Evolutionary conservation across 495 filamentous ascomycete species (phyloP), one percentile per base, ranked within the genome.

Genomic region (Penicillium robsamsonii): DNA sequence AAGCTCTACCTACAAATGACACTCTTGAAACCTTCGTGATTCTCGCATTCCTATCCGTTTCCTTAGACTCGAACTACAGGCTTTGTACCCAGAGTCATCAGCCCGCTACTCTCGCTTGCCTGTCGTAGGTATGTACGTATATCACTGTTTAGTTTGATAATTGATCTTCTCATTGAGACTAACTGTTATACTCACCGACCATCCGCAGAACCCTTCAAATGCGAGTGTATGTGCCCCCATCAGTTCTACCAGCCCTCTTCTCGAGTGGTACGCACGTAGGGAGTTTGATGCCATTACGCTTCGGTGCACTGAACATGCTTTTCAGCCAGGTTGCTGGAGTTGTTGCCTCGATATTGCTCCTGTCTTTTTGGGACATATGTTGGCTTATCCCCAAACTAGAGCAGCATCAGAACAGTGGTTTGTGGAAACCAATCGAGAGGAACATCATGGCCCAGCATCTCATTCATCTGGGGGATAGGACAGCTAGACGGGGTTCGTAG

Each of bases 181-280:
- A 27, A n/a, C n/a, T 29, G 43, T 13, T 24, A 46, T 2, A 46
- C 24, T 46, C 11, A 29, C 10, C 29, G 33, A 45, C 13, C 12
- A 10, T n/a, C 4, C 18, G 2, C 18, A 53, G 41, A 35, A 1
- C 12, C 11, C 25, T n/a, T 5, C 50, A 27, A 22, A n/a, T 5
- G 41, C 29, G 15, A 45, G 11, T 33, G 41, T 6, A 13, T 53
- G 50, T 25, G 18, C 2, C 20, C 2, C 50, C 1, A 12, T 53
- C 18, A 37, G 4, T 25, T 45, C 37, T 30, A 33, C 17, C 6
- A 53, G 50, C 12, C 50, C 50, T 11, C 40, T 53, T 35, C 50
- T 53, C 3, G 50, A 53, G 29, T 53, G 50, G 41, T 53, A 53
- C 41, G 45, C 50, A n/a, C 29, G 37, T 35, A 46, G 51, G 22